These are phyloP conservation scores for Psophocarpus tetragonolobus DNA, from an alignment of 306 rosid genomes.

Conservation along the genomic window DNA sequence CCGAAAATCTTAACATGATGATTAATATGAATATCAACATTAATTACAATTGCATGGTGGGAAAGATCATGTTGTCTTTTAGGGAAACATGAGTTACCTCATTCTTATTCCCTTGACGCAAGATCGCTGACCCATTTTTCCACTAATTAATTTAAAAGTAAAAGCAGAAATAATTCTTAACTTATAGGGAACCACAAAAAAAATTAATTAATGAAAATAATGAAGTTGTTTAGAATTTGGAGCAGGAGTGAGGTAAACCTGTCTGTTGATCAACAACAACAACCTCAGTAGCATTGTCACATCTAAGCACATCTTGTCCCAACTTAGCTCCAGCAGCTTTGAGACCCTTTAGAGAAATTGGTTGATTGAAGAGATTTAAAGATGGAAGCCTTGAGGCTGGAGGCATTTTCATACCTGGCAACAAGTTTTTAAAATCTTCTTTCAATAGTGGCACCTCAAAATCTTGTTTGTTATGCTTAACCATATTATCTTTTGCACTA, in stretches of 20 bases:
- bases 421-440: constrained; percentile 57
- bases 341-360: constrained; percentile 80
- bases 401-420: constrained; percentile 80
- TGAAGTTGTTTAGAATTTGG: constrained; percentile 56
- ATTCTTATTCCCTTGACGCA: constrained; percentile 32
- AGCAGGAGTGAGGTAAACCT: constrained; percentile 73
- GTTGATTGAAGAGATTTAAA: constrained; percentile 81
- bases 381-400: constrained; percentile 81
- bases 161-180: constrained; percentile 23
- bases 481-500: constrained; percentile 79
- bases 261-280: constrained; percentile 75
- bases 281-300: constrained; percentile 72
- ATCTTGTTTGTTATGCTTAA: constrained; percentile 75
- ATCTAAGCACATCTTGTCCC: constrained; percentile 84
- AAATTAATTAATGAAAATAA: constrained; percentile 25
- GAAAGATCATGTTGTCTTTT: neutral
- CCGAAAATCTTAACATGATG: neutral
- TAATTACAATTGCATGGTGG: constrained; percentile 22
- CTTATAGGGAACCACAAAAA: too few species aligned
- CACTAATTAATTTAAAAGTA: constrained; percentile 21
- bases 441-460: constrained; percentile 90
- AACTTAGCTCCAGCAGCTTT: constrained; percentile 91
- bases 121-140: constrained; percentile 27
- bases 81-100: constrained; percentile 28
- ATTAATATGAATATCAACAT: constrained; percentile 14